phyloP scores from a whole-genome alignment of 129 eudicot species.

The Lactuca sativa region DNA sequence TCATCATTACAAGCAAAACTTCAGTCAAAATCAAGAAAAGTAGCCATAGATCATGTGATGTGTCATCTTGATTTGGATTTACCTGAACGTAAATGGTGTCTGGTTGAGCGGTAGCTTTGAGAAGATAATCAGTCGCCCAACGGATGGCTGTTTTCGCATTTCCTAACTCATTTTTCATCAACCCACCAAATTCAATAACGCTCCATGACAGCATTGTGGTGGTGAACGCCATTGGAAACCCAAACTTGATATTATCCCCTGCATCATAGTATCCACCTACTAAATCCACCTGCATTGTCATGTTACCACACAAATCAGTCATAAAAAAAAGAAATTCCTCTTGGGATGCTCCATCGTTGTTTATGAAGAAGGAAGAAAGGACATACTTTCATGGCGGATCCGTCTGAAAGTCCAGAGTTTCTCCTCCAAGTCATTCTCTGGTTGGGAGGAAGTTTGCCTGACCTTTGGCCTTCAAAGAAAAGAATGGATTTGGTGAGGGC shows the following conservation, averaged over 20 bases:
- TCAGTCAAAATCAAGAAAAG: background rate
- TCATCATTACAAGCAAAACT: background rate
- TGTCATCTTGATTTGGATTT: background rate
- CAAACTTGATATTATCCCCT: slow-evolving; percentile 58
- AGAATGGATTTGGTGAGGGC: slow-evolving; percentile 55
- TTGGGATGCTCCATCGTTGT: background rate
- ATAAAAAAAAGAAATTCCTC: background rate
- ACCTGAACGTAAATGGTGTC: slow-evolving; percentile 56
- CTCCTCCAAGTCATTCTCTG: slow-evolving; percentile 55
- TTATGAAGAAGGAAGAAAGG: background rate
- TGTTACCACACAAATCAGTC: background rate
- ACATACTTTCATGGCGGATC: slow-evolving; percentile 38
- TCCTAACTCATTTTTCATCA: slow-evolving; percentile 47
- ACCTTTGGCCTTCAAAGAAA: slow-evolving; percentile 68
- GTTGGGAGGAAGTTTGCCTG: slow-evolving; percentile 55
- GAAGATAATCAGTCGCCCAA: slow-evolving; percentile 64
- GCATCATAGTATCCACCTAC: slow-evolving; percentile 69
- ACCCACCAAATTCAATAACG: slow-evolving; percentile 50
- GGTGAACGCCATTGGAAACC: slow-evolving; percentile 68
- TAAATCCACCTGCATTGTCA: slow-evolving; percentile 53
- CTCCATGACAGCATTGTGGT: slow-evolving; percentile 70
- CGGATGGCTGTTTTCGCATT: slow-evolving; percentile 50
- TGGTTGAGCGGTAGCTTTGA: slow-evolving; percentile 48
- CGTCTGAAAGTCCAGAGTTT: slow-evolving; percentile 54
- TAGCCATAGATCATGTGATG: background rate